phyloP scores from a whole-genome alignment of 2,329 filamentous ascomycete species.

The Fusarium fujikuroi region DNA sequence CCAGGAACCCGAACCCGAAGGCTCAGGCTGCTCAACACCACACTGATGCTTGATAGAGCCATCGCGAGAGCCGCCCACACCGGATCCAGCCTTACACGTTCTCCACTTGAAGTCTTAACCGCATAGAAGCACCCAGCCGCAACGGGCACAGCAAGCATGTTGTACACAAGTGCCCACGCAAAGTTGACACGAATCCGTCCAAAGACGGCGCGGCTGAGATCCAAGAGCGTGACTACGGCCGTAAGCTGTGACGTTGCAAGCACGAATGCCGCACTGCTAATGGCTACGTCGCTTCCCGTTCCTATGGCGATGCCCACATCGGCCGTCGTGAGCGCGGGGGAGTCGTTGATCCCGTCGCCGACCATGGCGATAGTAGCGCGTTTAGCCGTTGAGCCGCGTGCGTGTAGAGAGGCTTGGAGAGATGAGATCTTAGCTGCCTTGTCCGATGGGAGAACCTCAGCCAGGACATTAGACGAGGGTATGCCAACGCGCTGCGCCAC shows the following conservation, averaged over 20 bases:
- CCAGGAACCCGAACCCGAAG: conserved; percentile 64
- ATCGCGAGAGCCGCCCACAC: conserved; percentile 93
- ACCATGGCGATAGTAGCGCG: conserved; percentile 79
- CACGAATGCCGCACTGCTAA: conserved; percentile 84
- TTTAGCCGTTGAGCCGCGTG: conserved; percentile 46
- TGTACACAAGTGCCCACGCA: conserved; percentile 86
- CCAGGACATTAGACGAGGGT: conserved; percentile 77
- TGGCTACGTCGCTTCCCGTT: conserved; percentile 84
- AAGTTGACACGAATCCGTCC: conserved; percentile 86
- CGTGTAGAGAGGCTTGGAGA: conserved; percentile 65
- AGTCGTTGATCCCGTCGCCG: conserved; percentile 90
- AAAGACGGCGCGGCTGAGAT: conserved; percentile 78
- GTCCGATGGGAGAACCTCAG: conserved; percentile 84
- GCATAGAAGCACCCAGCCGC: conserved; percentile 82
- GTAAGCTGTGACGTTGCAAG: conserved; percentile 77
- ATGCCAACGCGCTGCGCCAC: conserved; percentile 84
- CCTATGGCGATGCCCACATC: conserved; percentile 89
- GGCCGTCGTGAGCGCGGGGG: conserved; percentile 80
- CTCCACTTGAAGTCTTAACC: conserved; percentile 56
- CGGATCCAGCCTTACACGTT: conserved; percentile 74
- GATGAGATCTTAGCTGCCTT: conserved; percentile 79
- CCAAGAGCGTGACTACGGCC: conserved; percentile 77
- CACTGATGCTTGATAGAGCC: conserved; percentile 91
- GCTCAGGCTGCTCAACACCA: conserved; percentile 82
- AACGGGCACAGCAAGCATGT: conserved; percentile 79